Evolutionary conservation across 495 filamentous ascomycete genomes (phyloP).

Genomic region (Trichoderma orchidacearum): DNA sequence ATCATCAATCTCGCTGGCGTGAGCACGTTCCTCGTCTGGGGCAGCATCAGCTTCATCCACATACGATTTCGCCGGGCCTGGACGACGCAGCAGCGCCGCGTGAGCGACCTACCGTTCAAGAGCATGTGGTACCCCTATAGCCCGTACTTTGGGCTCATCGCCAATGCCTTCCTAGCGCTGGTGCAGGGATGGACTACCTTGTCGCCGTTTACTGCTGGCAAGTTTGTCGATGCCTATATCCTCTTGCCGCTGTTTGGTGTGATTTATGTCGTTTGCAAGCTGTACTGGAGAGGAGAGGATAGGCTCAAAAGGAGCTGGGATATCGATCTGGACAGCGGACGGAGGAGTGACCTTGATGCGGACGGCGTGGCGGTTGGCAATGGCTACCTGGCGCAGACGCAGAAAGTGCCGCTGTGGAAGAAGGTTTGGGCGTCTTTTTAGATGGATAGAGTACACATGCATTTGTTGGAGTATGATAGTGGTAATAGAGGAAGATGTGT

Average conservation of each 20-base stretch:
- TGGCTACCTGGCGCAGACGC: background rate
- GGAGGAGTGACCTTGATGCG: conserved; percentile 1
- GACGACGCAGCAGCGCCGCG: conserved; percentile 38
- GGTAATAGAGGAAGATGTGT: too few species aligned
- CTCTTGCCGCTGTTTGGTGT: conserved; percentile 49
- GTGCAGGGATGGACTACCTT: conserved; percentile 47
- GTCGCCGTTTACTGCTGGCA: conserved; percentile 40
- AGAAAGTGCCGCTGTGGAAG: background rate
- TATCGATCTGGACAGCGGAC: conserved; percentile 1
- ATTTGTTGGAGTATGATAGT: too few species aligned
- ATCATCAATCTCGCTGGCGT: conserved; percentile 38
- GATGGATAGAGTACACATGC: background rate
- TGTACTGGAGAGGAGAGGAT: conserved; percentile 9
- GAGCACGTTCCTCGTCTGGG: conserved; percentile 57
- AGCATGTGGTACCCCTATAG: conserved; percentile 48
- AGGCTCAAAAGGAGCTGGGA: background rate
- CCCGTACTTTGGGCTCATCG: conserved; percentile 43
- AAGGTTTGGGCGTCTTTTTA: background rate
- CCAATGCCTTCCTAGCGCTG: conserved; percentile 50
- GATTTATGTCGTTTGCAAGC: conserved; percentile 44
- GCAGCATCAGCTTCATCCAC: conserved; percentile 47
- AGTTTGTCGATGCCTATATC: conserved; percentile 57
- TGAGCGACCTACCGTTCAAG: conserved; percentile 41
- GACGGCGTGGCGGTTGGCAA: background rate
- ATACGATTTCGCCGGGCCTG: conserved; percentile 51